phyloP scores from a whole-genome alignment of 192 early-diverging fungal species.

The Backusella westeae region DNA sequence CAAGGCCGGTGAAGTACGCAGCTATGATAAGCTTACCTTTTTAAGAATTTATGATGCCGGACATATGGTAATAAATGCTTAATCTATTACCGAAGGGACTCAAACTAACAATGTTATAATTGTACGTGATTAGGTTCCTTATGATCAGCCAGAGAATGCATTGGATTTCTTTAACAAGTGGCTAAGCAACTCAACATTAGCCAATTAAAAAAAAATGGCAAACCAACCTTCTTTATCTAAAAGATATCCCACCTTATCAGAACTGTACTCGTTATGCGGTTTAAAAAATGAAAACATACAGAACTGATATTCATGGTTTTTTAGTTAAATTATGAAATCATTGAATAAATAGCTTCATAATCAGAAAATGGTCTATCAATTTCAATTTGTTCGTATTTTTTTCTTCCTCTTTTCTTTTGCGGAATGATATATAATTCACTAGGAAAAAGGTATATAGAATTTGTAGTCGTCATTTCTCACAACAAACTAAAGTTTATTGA shows the following conservation, averaged over 20 bases:
- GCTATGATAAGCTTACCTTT: slow-evolving; percentile 71
- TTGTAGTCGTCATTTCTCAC: background rate
- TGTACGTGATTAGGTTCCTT: slow-evolving; percentile 53
- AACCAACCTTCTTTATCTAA: background rate
- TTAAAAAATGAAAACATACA: no score
- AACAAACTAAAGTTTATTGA: background rate
- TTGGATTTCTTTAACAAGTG: slow-evolving; percentile 86
- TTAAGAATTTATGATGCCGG: slow-evolving; percentile 84
- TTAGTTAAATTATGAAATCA: no score
- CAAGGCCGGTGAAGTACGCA: slow-evolving; percentile 64
- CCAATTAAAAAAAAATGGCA: background rate
- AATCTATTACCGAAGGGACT: background rate
- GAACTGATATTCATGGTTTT: no score
- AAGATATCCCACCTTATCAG: background rate
- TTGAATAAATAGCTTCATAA: background rate
- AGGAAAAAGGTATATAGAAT: no score
- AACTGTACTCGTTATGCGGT: no score
- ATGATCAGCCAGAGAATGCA: slow-evolving; percentile 81
- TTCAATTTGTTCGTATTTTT: background rate
- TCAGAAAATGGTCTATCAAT: background rate
- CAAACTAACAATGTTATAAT: background rate
- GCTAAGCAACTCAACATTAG: slow-evolving; percentile 37
- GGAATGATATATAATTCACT: no score
- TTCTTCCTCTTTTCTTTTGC: no score
- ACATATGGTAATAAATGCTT: slow-evolving; percentile 58